A percentile compares a stretch with the other conserved stretches of the same genome.
Evolutionary conservation across 768 basidiomycete species (phyloP).

Genomic region (Floccularia luteovirens): DNA sequence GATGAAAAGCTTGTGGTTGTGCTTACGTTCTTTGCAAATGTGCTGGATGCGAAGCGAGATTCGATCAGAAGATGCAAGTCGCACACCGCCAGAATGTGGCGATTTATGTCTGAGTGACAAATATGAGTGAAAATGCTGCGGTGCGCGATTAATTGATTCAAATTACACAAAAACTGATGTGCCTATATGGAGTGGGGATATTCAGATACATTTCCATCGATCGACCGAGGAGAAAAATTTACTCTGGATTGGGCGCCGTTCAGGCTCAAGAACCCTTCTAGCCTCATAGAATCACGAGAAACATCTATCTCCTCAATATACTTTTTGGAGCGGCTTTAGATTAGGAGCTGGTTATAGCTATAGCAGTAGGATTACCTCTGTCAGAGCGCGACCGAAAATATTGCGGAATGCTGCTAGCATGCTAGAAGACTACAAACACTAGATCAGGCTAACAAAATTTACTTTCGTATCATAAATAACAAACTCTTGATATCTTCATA

Average conservation of each 20-base stretch:
- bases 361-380: conserved; percentile 41
- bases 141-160: background rate
- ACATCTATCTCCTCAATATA: conserved; percentile 59
- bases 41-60: conserved; percentile 52
- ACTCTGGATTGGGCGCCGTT: conserved; percentile 72
- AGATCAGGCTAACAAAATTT: background rate
- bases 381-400: conserved; percentile 65
- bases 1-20: conserved; percentile 2
- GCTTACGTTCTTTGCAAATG: conserved; percentile 69
- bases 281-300: conserved; percentile 36
- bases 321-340: conserved; percentile 25
- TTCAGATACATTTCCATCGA: conserved; percentile 8
- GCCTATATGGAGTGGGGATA: conserved; percentile 34
- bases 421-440: conserved; percentile 46
- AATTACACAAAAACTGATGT: conserved; percentile 80
- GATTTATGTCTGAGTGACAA: conserved; percentile 61
- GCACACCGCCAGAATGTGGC: conserved; percentile 55
- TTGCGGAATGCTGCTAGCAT: conserved; percentile 62
- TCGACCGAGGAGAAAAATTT: conserved; percentile 7
- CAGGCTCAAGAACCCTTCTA: conserved; percentile 83
- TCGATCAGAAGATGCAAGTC: conserved; percentile 71
- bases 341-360: background rate
- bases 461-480: conserved; percentile 5
- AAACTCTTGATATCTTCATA: conserved; percentile 62
- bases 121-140: background rate